Evolutionary conservation across 805 yeast genomes (phyloP).

Genomic region (Suhomyces xylopsoci): DNA sequence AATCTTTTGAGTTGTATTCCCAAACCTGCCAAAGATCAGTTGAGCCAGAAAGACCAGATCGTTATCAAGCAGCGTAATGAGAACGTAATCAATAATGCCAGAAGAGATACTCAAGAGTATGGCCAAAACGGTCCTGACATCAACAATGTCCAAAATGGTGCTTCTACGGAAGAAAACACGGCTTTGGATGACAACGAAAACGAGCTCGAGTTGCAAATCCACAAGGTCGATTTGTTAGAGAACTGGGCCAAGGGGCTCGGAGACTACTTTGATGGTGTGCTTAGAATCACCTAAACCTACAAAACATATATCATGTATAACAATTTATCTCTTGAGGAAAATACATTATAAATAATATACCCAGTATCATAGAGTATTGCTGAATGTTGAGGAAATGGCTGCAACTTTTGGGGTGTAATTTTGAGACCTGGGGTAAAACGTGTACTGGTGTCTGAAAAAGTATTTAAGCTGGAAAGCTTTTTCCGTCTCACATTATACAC

Average conservation of each 20-base stretch:
- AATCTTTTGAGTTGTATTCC: slow-evolving; percentile 28
- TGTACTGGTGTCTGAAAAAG: background rate
- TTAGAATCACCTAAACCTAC: background rate
- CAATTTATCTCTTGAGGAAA: no score
- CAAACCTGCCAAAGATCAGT: slow-evolving; percentile 17
- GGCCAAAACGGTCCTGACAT: background rate
- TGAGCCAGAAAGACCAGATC: slow-evolving; percentile 37
- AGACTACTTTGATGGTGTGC: background rate
- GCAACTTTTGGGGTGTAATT: background rate
- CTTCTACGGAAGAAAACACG: slow-evolving; percentile 3
- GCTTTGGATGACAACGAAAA: slow-evolving; percentile 12
- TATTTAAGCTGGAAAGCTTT: background rate
- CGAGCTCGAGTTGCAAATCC: slow-evolving; percentile 11
- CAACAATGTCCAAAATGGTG: background rate
- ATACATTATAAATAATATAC: no score
- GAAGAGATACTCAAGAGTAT: background rate
- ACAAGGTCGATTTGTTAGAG: slow-evolving; percentile 11
- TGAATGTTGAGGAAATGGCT: background rate
- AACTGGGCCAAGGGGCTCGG: slow-evolving; percentile 11
- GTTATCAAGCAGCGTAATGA: slow-evolving; percentile 31
- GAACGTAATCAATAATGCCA: slow-evolving; percentile 4
- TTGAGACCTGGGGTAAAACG: background rate
- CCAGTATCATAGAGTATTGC: no score
- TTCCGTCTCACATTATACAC: background rate
- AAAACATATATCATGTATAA: no score